phyloP scores from a whole-genome alignment of 257 asterid genomes.

The Henckelia pumila region DNA sequence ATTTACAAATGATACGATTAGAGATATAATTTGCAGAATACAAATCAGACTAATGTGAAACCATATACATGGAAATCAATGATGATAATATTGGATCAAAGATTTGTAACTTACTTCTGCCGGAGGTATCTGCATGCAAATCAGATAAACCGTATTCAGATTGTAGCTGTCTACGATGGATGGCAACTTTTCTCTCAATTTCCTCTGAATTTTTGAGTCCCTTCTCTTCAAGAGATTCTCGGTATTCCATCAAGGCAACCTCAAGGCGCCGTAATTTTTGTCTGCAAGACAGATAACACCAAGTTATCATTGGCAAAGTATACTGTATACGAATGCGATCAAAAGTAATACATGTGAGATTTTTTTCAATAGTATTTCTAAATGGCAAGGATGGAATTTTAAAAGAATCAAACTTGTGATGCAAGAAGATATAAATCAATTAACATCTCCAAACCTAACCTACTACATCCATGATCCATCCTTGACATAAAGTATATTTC shows the following conservation, averaged over 20 bases:
- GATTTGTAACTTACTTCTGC: conserved; percentile 50
- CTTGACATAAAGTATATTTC: not conserved
- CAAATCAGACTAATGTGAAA: not conserved
- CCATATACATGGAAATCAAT: not conserved
- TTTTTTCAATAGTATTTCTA: not conserved
- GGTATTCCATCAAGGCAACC: conserved; percentile 81
- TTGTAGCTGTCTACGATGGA: conserved; percentile 55
- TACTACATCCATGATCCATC: conserved; percentile 10
- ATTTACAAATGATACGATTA: not conserved
- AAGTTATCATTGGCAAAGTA: conserved; percentile 19
- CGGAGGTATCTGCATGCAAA: conserved; percentile 54
- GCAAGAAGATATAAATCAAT: conserved; percentile 5
- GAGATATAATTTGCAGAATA: not conserved
- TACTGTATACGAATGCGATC: not conserved
- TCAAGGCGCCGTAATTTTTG: conserved; percentile 88
- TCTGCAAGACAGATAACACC: conserved; percentile 40
- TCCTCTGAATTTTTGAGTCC: conserved; percentile 61
- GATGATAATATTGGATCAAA: not conserved
- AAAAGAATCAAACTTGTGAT: conserved; percentile 17
- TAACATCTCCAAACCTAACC: not conserved
- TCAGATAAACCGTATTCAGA: conserved; percentile 67
- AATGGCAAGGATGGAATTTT: conserved; percentile 3
- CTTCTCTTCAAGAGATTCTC: conserved; percentile 87
- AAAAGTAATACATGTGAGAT: not conserved
- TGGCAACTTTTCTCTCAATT: conserved; percentile 74